Base-by-base conservation (phyloP, 2,329 filamentous ascomycete genomes). In the Fusarium udum region DNA sequence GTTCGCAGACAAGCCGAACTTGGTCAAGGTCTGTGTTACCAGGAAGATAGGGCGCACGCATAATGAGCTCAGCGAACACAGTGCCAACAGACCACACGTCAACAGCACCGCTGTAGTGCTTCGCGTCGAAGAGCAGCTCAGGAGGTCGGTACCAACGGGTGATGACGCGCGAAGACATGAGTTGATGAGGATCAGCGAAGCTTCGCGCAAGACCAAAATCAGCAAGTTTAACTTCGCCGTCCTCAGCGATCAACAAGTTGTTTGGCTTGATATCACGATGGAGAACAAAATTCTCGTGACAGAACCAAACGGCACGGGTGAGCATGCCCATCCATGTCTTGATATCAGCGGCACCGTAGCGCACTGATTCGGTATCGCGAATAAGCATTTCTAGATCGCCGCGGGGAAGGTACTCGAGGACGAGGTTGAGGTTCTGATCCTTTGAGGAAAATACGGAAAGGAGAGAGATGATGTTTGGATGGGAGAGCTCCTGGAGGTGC, bases 311-410 rank as follows among this genome's bases (percentile, higher is more conserved):
- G 32, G 93, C 96, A 46, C 95, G 91, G 34, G 89, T 90, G n/a
- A 98, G 88, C 96, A 98, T 98, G 72, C 93, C 93, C 92, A 98
- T 97, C 96, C 96, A 99, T 22, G 95, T 93, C 82, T 99, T 99
- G 82, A 98, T 95, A 82, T 99, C 96, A 24, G 93, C 93, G 16
- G 91, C 90, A 70, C 93, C 93, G 82, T 98, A 98, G 61, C 91
- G 90, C 52, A 98, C 92, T 61, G 86, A 86, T 51, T 92, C 89
- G 36, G 89, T 91, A 83, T 98, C 95, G 81, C 94, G 93, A 81
- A 97, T 97, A 67, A 99, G 89, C 88, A 95, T 94, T 83, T 98
- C 94, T 34, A 99, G 88, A 83, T 99, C 96, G 74, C 96, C 95
- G n/a, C 94, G 90, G 1, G 95, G 95, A 8, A 98, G 88, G 82